These are phyloP conservation scores for Torulaspora delbrueckii DNA, from an alignment of 805 yeast genomes.

Conservation along the genomic window DNA sequence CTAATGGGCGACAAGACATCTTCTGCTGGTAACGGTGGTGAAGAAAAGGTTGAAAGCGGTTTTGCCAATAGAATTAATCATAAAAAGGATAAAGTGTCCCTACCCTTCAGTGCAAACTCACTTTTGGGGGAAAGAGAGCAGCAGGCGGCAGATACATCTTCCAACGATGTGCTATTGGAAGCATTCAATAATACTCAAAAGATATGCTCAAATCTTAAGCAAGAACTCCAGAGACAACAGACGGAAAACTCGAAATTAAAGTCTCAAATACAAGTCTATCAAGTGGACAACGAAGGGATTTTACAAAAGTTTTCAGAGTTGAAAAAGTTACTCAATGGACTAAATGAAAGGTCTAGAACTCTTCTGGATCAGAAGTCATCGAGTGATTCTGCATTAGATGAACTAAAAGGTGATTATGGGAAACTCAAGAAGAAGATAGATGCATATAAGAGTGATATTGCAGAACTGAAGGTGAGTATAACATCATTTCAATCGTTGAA, in stretches of 20 bases:
- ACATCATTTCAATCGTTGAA: conserved; percentile 27
- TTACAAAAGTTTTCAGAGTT: conserved; percentile 23
- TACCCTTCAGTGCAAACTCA: background rate
- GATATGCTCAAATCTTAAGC: conserved; percentile 34
- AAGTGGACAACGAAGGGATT: conserved; percentile 23
- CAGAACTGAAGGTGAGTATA: conserved; percentile 22
- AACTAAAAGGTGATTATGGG: conserved; percentile 26
- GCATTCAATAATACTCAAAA: conserved; percentile 40
- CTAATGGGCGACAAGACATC: background rate
- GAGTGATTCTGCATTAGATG: conserved; percentile 21
- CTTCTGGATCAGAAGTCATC: conserved; percentile 24
- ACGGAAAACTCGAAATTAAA: conserved; percentile 28
- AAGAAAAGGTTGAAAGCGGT: background rate
- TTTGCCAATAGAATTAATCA: background rate
- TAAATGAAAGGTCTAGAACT: conserved; percentile 24
- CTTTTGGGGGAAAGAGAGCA: background rate
- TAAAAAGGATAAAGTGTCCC: background rate
- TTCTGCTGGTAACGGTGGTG: background rate
- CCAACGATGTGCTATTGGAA: conserved; percentile 38
- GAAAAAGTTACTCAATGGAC: conserved; percentile 17
- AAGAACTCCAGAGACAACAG: conserved; percentile 31
- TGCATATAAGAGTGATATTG: conserved; percentile 22
- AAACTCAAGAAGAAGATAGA: conserved; percentile 17
- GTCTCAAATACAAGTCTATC: conserved; percentile 21
- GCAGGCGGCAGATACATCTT: conserved; percentile 20